Base-by-base conservation (phyloP, 106 monocot genomes). In the Dactylorhiza incarnata region DNA sequence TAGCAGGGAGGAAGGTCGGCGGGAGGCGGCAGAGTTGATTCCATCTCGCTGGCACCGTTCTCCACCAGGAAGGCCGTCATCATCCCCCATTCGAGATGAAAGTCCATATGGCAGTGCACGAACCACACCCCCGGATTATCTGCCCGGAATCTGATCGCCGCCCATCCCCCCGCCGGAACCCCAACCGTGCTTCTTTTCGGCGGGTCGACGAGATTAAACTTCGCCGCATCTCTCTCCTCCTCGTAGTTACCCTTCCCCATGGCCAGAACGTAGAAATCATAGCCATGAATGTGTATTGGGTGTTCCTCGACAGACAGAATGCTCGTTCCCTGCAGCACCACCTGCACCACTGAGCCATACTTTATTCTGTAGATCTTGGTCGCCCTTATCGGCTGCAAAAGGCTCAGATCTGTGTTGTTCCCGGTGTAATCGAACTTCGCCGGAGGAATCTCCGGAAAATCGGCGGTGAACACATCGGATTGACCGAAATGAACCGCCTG, bases 31-130 rank as follows among this genome's bases (percentile, higher is more conserved):
- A 76, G 69, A 56, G 86, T 48, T 16, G 81, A 65, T 81, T 90
- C 59, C 74, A 78, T 53, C 17, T 77, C 78, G 0, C 88, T 84
- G 12, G 82, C 88, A 45, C 94, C 94, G 68, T 94, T 80, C 48
- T 88, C 90, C 51, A 94, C 94, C 45, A 90, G 48, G 55, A 94
- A 85, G 14, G 76, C 90, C 86, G 84, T 93, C 7, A 81, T 82
- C 61, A 93, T 55, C 3, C 93, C 93, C 84, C 93, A 90, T 2
- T 77, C 65, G 6, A 90, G 49, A 47, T 93, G 93, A 2, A 82
- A 78, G 65, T 90, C 93, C 13, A 93, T 49, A 46, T 93, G 93
- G 80, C 93, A 93, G 29, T 93, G 93, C 87, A 93, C 78, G 7
- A 90, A 23, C 93, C 93, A 89, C 6, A 79, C 74, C 14, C 91